Evolutionary conservation across 805 yeast genomes (phyloP).

Genomic region (Saturnispora dispora): DNA sequence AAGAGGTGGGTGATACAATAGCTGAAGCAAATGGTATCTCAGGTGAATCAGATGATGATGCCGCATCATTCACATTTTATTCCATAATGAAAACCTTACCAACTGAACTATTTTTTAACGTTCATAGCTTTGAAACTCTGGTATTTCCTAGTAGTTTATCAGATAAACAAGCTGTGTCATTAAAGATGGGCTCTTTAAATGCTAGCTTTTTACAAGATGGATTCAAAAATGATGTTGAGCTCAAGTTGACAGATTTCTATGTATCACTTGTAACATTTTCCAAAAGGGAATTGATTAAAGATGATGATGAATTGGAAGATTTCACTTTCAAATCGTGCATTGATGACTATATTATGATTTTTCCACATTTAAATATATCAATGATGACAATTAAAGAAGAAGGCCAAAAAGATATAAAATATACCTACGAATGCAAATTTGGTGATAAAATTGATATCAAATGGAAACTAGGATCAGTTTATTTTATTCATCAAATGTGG

Average conservation of each 20-base stretch:
- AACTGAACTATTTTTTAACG: slow-evolving; percentile 55
- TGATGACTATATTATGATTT: slow-evolving; percentile 62
- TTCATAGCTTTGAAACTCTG: slow-evolving; percentile 50
- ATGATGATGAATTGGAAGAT: slow-evolving; percentile 15
- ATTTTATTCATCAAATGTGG: slow-evolving; percentile 89
- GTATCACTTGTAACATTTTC: slow-evolving; percentile 57
- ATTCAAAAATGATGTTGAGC: slow-evolving; percentile 44
- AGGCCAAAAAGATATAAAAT: slow-evolving; percentile 47
- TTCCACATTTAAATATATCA: slow-evolving; percentile 64
- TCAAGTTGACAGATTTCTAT: slow-evolving; percentile 52
- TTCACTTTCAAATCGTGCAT: background rate
- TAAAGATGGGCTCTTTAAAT: slow-evolving; percentile 45
- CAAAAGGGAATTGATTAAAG: slow-evolving; percentile 39
- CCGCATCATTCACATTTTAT: slow-evolving; percentile 15
- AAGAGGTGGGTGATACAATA: background rate
- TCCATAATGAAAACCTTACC: slow-evolving; percentile 38
- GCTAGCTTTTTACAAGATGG: slow-evolving; percentile 45
- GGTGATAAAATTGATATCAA: slow-evolving; percentile 85
- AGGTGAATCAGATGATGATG: background rate
- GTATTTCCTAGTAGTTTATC: slow-evolving; percentile 76
- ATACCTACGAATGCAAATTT: slow-evolving; percentile 60
- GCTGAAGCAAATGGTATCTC: background rate
- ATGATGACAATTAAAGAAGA: slow-evolving; percentile 81
- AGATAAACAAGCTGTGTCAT: slow-evolving; percentile 67
- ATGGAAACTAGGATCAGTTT: slow-evolving; percentile 91